These are phyloP conservation scores for Heliamphora exappendiculata DNA, from an alignment of 148 eudicot species.

Conservation along the genomic window DNA sequence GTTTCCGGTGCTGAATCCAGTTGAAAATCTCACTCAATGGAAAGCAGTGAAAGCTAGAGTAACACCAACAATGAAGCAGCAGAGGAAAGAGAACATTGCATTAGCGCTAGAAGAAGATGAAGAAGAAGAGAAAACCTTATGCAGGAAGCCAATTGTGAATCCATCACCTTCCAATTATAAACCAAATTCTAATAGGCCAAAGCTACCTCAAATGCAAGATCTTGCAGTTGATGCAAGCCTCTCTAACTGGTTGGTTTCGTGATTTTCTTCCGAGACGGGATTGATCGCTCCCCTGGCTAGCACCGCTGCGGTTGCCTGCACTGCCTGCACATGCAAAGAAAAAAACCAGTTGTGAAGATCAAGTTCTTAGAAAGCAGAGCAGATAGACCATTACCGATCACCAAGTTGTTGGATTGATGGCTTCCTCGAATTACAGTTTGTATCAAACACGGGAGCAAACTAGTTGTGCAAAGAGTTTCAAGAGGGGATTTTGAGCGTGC, in stretches of 20 bases:
- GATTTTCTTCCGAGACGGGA: conserved; percentile 4
- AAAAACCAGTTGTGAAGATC: background rate
- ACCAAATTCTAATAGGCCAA: conserved; percentile 4
- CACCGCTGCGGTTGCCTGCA: too few species aligned
- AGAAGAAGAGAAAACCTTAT: background rate
- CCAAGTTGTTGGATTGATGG: background rate
- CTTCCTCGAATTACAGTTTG: too few species aligned
- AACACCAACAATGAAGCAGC: background rate
- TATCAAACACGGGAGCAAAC: background rate
- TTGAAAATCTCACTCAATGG: conserved; percentile 70
- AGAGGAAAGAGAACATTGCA: conserved; percentile 21
- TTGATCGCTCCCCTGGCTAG: background rate
- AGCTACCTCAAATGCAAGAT: conserved; percentile 12
- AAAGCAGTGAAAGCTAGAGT: conserved; percentile 44
- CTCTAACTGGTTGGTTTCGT: conserved; percentile 36
- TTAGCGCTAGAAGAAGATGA: conserved; percentile 11
- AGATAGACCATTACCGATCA: background rate
- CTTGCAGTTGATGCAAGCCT: conserved; percentile 24
- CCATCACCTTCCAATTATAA: conserved; percentile 7
- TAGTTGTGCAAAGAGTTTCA: background rate
- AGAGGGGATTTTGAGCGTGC: background rate
- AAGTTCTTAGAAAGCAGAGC: background rate
- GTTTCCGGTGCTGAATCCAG: conserved; percentile 57
- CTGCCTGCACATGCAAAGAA: background rate
- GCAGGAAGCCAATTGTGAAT: background rate